Evolutionary conservation across 169 alveolate genomes (phyloP), one percentile per base, ranked within the genome.

Genomic region (Plasmodium yoelii): DNA sequence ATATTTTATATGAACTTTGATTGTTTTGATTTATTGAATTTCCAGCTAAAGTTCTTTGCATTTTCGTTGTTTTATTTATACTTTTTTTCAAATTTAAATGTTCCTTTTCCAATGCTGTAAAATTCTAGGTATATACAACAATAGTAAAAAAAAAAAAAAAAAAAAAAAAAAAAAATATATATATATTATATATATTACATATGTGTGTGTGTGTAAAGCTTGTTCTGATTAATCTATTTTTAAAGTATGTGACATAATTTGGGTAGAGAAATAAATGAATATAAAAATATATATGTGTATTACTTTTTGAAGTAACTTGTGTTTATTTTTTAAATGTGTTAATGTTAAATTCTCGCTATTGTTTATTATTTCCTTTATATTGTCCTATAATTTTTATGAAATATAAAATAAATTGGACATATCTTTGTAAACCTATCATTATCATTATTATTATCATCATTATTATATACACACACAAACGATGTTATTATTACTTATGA

Each of bases 1-100:
- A 80, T 65, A 80, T 80, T 80, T 80, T 61, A 67, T 80, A 80
- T 42, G 44, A 80, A 44, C 53, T n/a, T 42, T 80, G 65, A 18
- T 10, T 61, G 10, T 57, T 15, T 64, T 46, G n/a, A 13, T n/a
- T 55, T 34, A 13, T 80, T 3, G 64, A 13, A 69, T 60, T 39
- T 47, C 24, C 71, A 9, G 67, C 46, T 19, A 61, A 2, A 8
- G 28, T 28, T 47, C 15, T 47, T 42, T 18, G 42, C 18, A 65
- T 80, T 22, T 65, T 80, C 19, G 73, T 28, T 15, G 82, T 55
- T 80, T 80, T 80, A 59, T 28, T 67, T 39, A 46, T 15, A 47
- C 61, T 80, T 26, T 71, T 64, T 67, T 80, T 80, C 42, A 80
- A 53, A 61, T 53, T 12, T 56, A 71, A 18, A 47, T 80, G 24